These are phyloP conservation scores for Clarkia xantiana DNA, from an alignment of 345 rosid species.

Conservation along the genomic window DNA sequence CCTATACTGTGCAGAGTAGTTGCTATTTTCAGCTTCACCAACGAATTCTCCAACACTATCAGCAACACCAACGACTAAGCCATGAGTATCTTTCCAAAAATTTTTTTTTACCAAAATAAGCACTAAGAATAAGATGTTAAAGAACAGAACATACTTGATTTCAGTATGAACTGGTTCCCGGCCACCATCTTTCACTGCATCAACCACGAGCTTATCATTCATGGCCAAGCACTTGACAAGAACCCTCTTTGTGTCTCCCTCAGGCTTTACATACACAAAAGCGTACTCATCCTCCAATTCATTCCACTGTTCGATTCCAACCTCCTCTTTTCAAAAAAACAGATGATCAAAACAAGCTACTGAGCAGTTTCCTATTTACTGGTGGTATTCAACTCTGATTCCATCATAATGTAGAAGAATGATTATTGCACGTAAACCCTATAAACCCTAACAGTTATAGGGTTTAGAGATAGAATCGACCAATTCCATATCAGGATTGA, in stretches of 20 bases:
- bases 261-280: constrained; percentile 53
- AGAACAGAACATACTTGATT: constrained; percentile 32
- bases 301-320: constrained; percentile 73
- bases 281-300: constrained; percentile 47
- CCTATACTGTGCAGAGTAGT: constrained; percentile 46
- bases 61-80: neutral
- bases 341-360: constrained; percentile 5
- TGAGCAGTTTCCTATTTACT: no score
- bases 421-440: no score
- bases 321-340: constrained; percentile 39
- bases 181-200: constrained; percentile 41
- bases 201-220: constrained; percentile 41
- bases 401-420: no score
- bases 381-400: no score
- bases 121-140: neutral
- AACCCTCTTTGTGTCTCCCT: constrained; percentile 30
- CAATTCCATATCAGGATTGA: neutral
- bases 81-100: neutral
- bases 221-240: constrained; percentile 60
- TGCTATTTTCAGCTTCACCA: constrained; percentile 22
- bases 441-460: neutral
- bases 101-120: constrained; percentile 2
- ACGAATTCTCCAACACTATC: constrained; percentile 46
- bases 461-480: neutral
- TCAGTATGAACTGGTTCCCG: constrained; percentile 52